Conservation (phyloP, 164 flowering plant species). For the Paratinospora sagittata region DNA sequence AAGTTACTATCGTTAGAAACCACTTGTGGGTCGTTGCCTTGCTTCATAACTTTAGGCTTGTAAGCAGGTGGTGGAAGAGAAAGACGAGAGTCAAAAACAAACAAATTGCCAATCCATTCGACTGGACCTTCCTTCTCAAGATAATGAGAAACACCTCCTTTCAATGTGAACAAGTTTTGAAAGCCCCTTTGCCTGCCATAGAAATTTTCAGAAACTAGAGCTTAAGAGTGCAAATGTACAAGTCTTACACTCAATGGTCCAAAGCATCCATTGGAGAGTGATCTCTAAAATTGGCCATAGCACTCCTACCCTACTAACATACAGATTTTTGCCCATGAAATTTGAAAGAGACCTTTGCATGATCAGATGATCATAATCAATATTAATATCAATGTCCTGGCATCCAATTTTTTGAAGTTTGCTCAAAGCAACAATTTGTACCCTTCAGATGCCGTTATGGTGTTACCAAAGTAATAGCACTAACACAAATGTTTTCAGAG, state of each 20-base stretch:
- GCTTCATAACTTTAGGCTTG: slow-evolving; percentile 35
- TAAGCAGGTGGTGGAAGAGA: slow-evolving; percentile 78
- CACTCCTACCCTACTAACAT: not conserved
- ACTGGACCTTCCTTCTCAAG: slow-evolving; percentile 71
- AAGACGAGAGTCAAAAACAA: slow-evolving; percentile 86
- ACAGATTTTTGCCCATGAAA: not conserved
- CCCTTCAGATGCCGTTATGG: not conserved
- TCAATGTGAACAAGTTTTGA: slow-evolving; percentile 70
- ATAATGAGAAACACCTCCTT: slow-evolving; percentile 88
- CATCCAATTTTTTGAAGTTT: too few species aligned
- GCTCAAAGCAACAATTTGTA: too few species aligned
- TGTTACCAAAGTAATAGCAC: not conserved
- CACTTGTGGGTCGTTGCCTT: slow-evolving; percentile 18
- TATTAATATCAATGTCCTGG: not conserved
- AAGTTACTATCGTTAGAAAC: slow-evolving; percentile 29
- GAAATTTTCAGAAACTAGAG: not conserved
- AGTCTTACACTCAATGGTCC: not conserved
- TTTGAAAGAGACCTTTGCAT: not conserved
- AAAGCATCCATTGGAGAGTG: too few species aligned
- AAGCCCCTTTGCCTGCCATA: slow-evolving; percentile 68
- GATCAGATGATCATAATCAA: not conserved
- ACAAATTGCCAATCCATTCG: slow-evolving; percentile 83
- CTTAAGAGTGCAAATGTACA: not conserved
- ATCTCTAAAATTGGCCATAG: too few species aligned
- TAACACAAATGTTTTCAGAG: not conserved